phyloP scores from a whole-genome alignment of 2,329 filamentous ascomycete genomes.

The Zarea fungicola region DNA sequence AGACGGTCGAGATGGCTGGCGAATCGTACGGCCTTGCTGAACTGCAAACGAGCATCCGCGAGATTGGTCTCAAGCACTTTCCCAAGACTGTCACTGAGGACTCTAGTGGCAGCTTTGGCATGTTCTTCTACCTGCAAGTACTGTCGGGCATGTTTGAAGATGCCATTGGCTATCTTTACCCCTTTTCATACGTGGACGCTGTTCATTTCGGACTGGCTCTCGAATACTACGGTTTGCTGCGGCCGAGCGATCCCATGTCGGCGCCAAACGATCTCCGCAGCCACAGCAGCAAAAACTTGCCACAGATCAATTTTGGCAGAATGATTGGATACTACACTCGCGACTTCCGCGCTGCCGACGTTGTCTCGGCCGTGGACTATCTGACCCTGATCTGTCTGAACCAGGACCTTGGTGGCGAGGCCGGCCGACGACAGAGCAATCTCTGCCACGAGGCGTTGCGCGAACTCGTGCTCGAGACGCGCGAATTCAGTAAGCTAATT shows the following conservation, averaged over 20 bases:
- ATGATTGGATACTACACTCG: constrained; percentile 94
- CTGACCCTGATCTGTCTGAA: constrained; percentile 89
- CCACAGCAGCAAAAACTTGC: constrained; percentile 60
- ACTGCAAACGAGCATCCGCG: constrained; percentile 73
- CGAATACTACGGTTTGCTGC: constrained; percentile 81
- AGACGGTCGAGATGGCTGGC: constrained; percentile 57
- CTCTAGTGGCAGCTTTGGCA: constrained; percentile 71
- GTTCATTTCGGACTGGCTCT: constrained; percentile 92
- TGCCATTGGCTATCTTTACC: constrained; percentile 84
- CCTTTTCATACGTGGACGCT: constrained; percentile 86
- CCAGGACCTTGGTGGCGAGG: constrained; percentile 68
- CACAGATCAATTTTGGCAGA: constrained; percentile 90
- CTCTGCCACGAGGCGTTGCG: constrained; percentile 90
- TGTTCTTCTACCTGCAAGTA: constrained; percentile 90
- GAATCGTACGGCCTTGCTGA: constrained; percentile 61
- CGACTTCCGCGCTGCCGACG: constrained; percentile 88
- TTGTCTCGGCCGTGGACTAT: constrained; percentile 89
- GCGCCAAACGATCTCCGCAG: constrained; percentile 66
- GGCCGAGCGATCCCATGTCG: constrained; percentile 74
- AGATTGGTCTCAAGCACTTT: constrained; percentile 91
- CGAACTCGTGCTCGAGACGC: constrained; percentile 91
- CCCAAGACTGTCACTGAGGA: constrained; percentile 74
- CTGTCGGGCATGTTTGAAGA: constrained; percentile 91
- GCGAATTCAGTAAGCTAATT: constrained; percentile 89
- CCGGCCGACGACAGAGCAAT: constrained; percentile 69